phyloP scores from a whole-genome alignment of 768 basidiomycete species.

The Kwoniella europaea region DNA sequence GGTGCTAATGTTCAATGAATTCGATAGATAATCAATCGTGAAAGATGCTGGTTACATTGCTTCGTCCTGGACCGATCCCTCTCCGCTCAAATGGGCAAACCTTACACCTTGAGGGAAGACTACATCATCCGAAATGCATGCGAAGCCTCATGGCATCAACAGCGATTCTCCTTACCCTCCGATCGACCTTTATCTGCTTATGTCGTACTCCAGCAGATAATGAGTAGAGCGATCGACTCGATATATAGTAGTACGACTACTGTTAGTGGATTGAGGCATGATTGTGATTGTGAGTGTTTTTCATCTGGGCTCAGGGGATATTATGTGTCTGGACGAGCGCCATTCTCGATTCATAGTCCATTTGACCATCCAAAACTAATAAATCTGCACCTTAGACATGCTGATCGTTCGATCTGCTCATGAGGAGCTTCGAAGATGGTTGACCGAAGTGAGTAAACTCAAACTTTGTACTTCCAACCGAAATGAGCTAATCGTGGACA shows the following conservation, averaged over 20 bases:
- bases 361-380: constrained; percentile 51
- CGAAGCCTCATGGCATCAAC: constrained; percentile 72
- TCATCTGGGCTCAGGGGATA: constrained; percentile 45
- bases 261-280: constrained; percentile 77
- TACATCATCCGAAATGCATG: constrained; percentile 78
- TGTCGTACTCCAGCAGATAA: constrained; percentile 85
- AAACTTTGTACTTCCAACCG: background rate
- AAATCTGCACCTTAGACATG: constrained; percentile 66
- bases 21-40: constrained; percentile 84
- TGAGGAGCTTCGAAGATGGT: constrained; percentile 51
- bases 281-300: constrained; percentile 71
- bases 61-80: constrained; percentile 88
- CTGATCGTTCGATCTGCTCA: constrained; percentile 53
- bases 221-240: constrained; percentile 85
- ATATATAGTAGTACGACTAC: constrained; percentile 78
- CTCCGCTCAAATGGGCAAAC: constrained; percentile 96
- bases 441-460: constrained; percentile 33
- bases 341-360: no score
- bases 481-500: background rate
- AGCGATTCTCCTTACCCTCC: constrained; percentile 67
- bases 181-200: constrained; percentile 78
- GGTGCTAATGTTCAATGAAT: background rate
- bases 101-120: constrained; percentile 88
- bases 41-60: constrained; percentile 90
- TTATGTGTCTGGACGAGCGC: no score